Base-by-base conservation (phyloP, 2,329 filamentous ascomycete genomes). In the Colletotrichum acutatum region DNA sequence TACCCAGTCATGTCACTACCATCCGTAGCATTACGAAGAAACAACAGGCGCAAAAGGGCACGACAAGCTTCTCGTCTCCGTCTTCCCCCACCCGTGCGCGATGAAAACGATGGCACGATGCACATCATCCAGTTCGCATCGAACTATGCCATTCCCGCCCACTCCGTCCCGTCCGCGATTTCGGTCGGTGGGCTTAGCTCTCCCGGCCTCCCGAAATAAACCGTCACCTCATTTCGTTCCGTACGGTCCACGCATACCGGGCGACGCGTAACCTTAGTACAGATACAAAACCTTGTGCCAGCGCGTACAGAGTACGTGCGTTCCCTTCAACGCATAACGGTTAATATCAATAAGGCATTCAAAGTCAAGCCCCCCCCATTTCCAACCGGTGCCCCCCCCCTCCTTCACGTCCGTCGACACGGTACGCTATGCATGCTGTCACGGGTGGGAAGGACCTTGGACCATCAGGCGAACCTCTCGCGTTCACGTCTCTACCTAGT, bases 341-440 rank as follows among this genome's bases (percentile, higher is more conserved):
- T 49, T 58, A 72, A 72, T 68, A 63, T 72, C 65, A 63, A 53
- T 57, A 72, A 68, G 58, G 42, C 53, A 66, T 26, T 32, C 52
- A 46, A 30, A 62, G 52, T 54, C 42, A 42, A 68, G 65, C 61
- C 61, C 32, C 61, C 32, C 32, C 59, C 69, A 58, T 57, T 57
- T 59, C 24, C 58, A 24, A 28, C 69, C 8, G 37, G 19, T 52
- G 49, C n/a, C 34, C 66, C 28, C n/a, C 34, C 37, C 26, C 28
- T 64, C n/a, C 32, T 34, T 14, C 54, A 28, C 54, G 42, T 53
- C 62, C 30, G 53, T n/a, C 49, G 22, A 24, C 22, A 53, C 62
- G 54, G 28, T 52, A 53, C 26, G n/a, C 46, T 52, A 32, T 57
- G n/a, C 60, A 32, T 57, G n/a, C 60, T 52, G 46, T 57, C 54